Evolutionary conservation across 164 flowering plant genomes (phyloP).

Genomic region (Nymphaea colorata): DNA sequence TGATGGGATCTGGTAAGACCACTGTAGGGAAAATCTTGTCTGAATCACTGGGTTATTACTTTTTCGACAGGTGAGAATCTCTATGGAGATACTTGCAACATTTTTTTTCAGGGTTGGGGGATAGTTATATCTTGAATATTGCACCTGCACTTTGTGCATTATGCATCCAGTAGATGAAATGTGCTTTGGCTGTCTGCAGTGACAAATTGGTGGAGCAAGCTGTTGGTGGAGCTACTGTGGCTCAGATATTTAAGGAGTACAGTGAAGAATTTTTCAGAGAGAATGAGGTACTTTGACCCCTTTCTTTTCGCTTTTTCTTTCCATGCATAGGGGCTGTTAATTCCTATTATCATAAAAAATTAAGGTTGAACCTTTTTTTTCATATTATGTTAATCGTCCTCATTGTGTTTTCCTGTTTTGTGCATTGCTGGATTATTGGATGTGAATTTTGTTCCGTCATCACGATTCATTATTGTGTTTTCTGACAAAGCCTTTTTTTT

Average conservation of each 20-base stretch:
- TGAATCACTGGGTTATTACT: conserved; percentile 66
- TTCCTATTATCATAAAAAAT: too few species aligned
- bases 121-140: too few species aligned
- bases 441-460: too few species aligned
- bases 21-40: conserved; percentile 84
- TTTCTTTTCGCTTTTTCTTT: background rate
- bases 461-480: too few species aligned
- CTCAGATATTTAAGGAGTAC: conserved; percentile 49
- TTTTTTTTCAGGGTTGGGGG: too few species aligned
- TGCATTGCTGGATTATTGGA: too few species aligned
- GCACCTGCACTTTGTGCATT: background rate
- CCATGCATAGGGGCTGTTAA: background rate
- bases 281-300: conserved; percentile 32
- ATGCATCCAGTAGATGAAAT: background rate
- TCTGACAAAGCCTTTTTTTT: too few species aligned
- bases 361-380: too few species aligned
- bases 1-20: conserved; percentile 99
- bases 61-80: conserved; percentile 58
- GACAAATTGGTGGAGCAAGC: conserved; percentile 56
- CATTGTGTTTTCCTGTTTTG: too few species aligned
- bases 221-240: conserved; percentile 47
- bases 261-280: conserved; percentile 71
- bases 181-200: conserved; percentile 27
- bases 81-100: too few species aligned
- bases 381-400: too few species aligned